Evolutionary conservation across 2,329 filamentous ascomycete species (phyloP).

Genomic region (Neurospora crassa): DNA sequence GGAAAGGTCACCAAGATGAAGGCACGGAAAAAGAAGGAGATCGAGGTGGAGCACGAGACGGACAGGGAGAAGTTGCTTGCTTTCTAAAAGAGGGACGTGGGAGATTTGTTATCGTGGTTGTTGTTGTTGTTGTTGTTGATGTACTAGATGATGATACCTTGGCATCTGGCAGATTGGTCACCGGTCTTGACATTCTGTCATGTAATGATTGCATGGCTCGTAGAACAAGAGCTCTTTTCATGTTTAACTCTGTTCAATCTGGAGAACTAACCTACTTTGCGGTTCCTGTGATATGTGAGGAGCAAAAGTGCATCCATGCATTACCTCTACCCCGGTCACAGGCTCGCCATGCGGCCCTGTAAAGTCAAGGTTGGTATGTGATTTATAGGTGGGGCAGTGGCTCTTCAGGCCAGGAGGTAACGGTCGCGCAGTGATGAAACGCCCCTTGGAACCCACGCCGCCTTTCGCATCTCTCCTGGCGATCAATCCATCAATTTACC

Average conservation of each 20-base stretch:
- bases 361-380: neutral
- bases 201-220: constrained; percentile 1
- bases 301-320: neutral
- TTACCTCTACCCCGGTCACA: neutral
- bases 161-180: neutral
- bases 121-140: constrained; percentile 78
- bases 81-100: constrained; percentile 15
- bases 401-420: neutral
- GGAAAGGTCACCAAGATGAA: constrained; percentile 37
- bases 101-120: constrained; percentile 84
- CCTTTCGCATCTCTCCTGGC: neutral
- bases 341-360: neutral
- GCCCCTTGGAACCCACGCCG: neutral
- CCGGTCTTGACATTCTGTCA: neutral
- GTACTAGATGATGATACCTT: neutral
- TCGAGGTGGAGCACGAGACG: constrained; percentile 59
- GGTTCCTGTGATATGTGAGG: neutral
- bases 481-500: neutral
- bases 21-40: constrained; percentile 63
- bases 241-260: neutral
- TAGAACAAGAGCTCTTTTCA: neutral
- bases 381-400: neutral
- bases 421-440: neutral
- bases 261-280: neutral
- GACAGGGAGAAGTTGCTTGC: constrained; percentile 32